Base-by-base conservation (phyloP, 495 filamentous ascomycete species). In the Aspergillus nidulans region DNA sequence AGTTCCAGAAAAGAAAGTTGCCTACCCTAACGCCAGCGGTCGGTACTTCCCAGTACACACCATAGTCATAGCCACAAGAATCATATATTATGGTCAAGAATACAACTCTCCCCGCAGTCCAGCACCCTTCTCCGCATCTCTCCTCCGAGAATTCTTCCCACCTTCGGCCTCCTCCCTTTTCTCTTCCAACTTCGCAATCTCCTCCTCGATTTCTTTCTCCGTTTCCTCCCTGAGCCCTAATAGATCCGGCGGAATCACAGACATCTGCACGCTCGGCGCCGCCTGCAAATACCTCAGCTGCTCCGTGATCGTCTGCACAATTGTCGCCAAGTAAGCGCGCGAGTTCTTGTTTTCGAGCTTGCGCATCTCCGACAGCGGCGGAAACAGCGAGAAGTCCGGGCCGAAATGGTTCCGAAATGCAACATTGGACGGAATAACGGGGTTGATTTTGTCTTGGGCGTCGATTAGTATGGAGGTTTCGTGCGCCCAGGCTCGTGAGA, bases 401-500 rank as follows among this genome's bases (percentile, higher is more conserved):
- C 83, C 81, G 64, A 95, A 94, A 62, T 91, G 89, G 56, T 87
- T 84, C 56, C 88, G 78, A 77, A 89, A 91, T 6, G 87, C 83
- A 24, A 88, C 84, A 47, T 87, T 80, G 28, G 79, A 65, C 5
- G 89, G 90, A 53, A 95, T 85, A 30, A 79, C 82, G 6, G 84
- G 79, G 60, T 91, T 82, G 63, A 97, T 83, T 47, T 74, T 71
- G 40, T 83, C 66, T 52, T 88, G 81, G 36, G 88, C 86, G 38
- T 84, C 89, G 63, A 95, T 84, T 52, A 91, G 89, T 61, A 98
- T 86, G 55, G 87, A 85, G 18, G 94, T 98, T 74, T 98, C 94
- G 72, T 95, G 90, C 34, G 92, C 88, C 94, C 94, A 98, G 43
- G 91, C 87, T 46, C 95, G 86, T 12, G 92, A 94, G 21, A 98